Conservation (phyloP, 78 protist genomes). For the Dictyostelium brefeldianum region DNA sequence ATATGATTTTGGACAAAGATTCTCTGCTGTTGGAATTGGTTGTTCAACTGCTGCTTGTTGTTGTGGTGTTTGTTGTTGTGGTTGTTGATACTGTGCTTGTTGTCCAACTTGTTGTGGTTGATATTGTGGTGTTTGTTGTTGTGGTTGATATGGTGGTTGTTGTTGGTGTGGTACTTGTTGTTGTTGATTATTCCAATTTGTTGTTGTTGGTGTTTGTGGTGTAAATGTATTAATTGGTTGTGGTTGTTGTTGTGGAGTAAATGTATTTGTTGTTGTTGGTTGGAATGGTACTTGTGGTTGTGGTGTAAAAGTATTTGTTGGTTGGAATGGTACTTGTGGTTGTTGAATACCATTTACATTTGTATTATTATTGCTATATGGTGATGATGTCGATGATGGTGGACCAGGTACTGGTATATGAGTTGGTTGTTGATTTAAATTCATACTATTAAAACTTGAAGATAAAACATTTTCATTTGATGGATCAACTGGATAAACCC, state of each 20-base stretch:
- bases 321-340: not conserved
- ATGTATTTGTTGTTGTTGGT: not conserved
- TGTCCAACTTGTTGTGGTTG: not conserved
- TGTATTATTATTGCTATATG: not conserved
- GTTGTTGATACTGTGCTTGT: slow-evolving; percentile 3
- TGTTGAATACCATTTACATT: not conserved
- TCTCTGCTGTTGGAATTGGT: slow-evolving; percentile 61
- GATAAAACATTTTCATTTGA: slow-evolving; percentile 5
- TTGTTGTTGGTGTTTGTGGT: slow-evolving; percentile 25
- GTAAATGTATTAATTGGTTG: not conserved
- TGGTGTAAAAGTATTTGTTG: not conserved
- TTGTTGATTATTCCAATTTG: not conserved
- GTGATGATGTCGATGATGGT: not conserved
- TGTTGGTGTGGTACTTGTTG: not conserved
- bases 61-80: slow-evolving; percentile 25
- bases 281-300: slow-evolving; percentile 31
- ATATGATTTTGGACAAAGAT: slow-evolving; percentile 71
- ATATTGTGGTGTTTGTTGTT: not conserved
- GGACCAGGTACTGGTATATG: not conserved
- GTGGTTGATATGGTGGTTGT: slow-evolving; percentile 17
- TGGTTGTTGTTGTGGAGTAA: not conserved
- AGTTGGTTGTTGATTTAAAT: not conserved
- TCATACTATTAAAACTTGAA: slow-evolving; percentile 21
- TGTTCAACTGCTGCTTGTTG: not conserved
- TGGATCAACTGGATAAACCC: slow-evolving; percentile 69